Base-by-base conservation (phyloP, 768 basidiomycete species). In the Tylopilus rubrobrunneus region DNA sequence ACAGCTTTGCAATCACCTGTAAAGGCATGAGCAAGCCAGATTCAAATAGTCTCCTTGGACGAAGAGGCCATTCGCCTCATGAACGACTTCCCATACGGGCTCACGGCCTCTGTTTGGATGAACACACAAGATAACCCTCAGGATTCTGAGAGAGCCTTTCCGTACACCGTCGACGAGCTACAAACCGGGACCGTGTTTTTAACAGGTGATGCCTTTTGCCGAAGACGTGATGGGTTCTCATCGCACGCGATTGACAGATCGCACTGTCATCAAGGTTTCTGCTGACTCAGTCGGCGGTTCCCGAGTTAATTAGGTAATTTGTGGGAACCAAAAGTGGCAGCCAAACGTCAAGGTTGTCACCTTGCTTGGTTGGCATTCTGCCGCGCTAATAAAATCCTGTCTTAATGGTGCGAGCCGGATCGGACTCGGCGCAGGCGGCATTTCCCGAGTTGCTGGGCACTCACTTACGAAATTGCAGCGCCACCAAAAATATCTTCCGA, bases 61-160 rank as follows among this genome's bases (percentile, higher is more conserved):
- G 88, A 86, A 43, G 92, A 96, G 67, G 97, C 97, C 1, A 73
- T 98, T 52, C 67, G 71, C 17, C 80, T 98, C 31, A 99, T 99
- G 90, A 98, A 99, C 69, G 94, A 98, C 68, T 97, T 94, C 15
- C 83, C 82, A 0, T 98, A 95, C 65, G 97, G 97, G 14, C 78
- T 99, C 21, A 99, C 96, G 2, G 92, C 92, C 5, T 94, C 92
- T 17, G 69, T 99, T 31, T 99, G 96, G 97, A 98, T 96, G 1
- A 81, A 90, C 61, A 80, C 77, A 0, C 76, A 79, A 28, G 72
- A 71, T 4, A 79, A 84, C 53, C 68, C 76, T 0, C n/a, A n/a
- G n/a, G 79, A 79, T n/a, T 90, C 89, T 0, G 79, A 88, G 56
- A 63, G 70, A 3, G 84, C 81, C 0, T 97, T 98, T 73, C 62